phyloP scores from a whole-genome alignment of 2,329 filamentous ascomycete genomes.

The Colletotrichum salicis region DNA sequence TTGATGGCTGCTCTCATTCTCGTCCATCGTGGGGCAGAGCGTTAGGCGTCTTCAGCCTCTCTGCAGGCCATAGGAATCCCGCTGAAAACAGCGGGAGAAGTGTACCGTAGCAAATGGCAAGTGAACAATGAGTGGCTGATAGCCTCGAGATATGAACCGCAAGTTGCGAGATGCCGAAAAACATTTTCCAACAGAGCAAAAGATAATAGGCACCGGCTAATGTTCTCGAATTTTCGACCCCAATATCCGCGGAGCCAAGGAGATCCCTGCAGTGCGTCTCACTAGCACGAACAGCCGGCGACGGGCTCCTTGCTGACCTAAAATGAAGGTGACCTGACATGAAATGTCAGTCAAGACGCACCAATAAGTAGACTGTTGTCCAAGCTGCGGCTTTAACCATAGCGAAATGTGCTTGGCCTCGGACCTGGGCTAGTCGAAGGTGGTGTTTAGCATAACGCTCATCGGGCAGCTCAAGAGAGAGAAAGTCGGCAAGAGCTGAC shows the following conservation, averaged over 20 bases:
- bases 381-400: not conserved
- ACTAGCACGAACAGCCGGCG: constrained; percentile 22
- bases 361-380: not conserved
- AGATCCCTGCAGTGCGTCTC: constrained; percentile 20
- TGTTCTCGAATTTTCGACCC: constrained; percentile 23
- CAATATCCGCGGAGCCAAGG: constrained; percentile 27
- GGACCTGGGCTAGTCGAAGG: not conserved
- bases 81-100: not conserved
- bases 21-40: not conserved
- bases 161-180: not conserved
- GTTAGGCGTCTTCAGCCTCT: not conserved
- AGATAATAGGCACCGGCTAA: constrained; percentile 16
- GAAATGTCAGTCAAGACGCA: constrained; percentile 3
- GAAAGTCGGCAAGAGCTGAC: not conserved
- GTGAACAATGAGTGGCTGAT: not conserved
- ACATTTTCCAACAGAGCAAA: constrained; percentile 9
- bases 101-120: constrained; percentile 5
- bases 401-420: not conserved
- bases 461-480: not conserved
- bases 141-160: not conserved
- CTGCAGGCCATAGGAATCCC: not conserved
- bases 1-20: not conserved
- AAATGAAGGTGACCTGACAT: constrained; percentile 16
- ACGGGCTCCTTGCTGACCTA: constrained; percentile 18
- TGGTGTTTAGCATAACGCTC: not conserved